Evolutionary conservation across 768 basidiomycete genomes (phyloP), one percentile per base, ranked within the genome.

Genomic region (Lactifluus rugatus): DNA sequence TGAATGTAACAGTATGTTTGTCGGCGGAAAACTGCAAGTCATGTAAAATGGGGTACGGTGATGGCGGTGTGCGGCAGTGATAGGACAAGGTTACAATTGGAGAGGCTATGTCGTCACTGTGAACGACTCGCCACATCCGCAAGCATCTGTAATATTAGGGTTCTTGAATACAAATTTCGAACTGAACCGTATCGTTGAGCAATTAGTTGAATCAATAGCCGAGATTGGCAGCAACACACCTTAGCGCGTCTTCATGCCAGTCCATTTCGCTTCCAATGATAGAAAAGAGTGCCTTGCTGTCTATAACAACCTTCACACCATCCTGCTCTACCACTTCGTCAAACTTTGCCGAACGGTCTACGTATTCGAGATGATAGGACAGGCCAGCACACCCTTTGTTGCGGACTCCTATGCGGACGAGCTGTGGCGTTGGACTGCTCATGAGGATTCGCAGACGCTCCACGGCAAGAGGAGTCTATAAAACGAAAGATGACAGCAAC

Each of bases 241-340:
- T 94, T 44, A 99, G 74, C 32, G 83, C 72, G 70, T 95, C 93
- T 74, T 98, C 96, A 59, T 83, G 79, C 96, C 96, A 99, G 69
- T 95, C 93, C 96, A 99, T 99, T 78, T 90, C 89, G 71, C 92
- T 95, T 50, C 96, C 96, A 60, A 99, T 96, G 65, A 99, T 96
- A 58, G 89, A 93, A 70, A 99, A 98, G 62, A 99, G 73, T 25
- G 96, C 96, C 71, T 94, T 97, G 69, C 85, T 87, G 74, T 99
- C 96, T 69, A 98, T 93, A 61, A 98, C 75, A 46, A 99, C 95
- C 63, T 78, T 81, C 25, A 96, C 91, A 2, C 89, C 95, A 63
- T 97, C 93, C 73, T 98, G 96, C 70, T 92, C 84, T 21, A 98
- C 93, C 17, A 97, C 81, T 69, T 98, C 96, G 73, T 99, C 96